Evolutionary conservation across 305 asterid genomes (phyloP).

Genomic region (Plantago rigida): DNA sequence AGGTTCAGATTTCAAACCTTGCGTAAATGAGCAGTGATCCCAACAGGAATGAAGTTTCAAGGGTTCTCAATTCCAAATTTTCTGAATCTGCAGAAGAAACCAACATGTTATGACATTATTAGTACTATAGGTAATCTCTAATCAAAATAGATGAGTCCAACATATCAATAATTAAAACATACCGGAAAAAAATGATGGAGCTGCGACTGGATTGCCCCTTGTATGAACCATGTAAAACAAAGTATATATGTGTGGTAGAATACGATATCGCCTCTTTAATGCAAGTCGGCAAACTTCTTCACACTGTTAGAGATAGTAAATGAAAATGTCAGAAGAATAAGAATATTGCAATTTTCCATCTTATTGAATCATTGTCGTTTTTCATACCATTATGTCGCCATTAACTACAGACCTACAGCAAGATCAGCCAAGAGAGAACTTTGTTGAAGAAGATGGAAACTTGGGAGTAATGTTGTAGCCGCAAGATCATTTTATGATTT

Average conservation of each 20-base stretch:
- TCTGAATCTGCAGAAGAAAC: conserved; percentile 57
- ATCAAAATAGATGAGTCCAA: conserved; percentile 15
- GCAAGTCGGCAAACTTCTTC: conserved; percentile 97
- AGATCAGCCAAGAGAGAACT: neutral
- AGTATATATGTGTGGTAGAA: conserved; percentile 80
- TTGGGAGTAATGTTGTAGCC: neutral
- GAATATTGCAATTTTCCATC: conserved; percentile 7
- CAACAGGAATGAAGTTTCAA: conserved; percentile 76
- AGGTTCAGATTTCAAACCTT: conserved; percentile 43
- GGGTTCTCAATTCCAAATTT: conserved; percentile 63
- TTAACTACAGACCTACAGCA: neutral
- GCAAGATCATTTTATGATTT: neutral
- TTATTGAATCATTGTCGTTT: neutral
- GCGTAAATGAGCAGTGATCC: conserved; percentile 82
- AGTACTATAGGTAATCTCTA: conserved; percentile 12
- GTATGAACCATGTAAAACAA: conserved; percentile 81
- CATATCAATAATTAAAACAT: conserved; percentile 20
- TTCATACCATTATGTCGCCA: neutral
- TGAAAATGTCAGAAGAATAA: conserved; percentile 19
- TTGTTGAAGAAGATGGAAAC: neutral
- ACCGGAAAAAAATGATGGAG: conserved; percentile 85
- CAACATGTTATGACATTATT: conserved; percentile 12
- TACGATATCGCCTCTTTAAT: conserved; percentile 75
- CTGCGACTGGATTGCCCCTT: conserved; percentile 70
- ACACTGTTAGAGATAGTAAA: conserved; percentile 40